Percentiles rank a stretch among this genome's conserved stretches.
phyloP scores from a whole-genome alignment of 2,329 filamentous ascomycete species.

The Xylaria sp. region DNA sequence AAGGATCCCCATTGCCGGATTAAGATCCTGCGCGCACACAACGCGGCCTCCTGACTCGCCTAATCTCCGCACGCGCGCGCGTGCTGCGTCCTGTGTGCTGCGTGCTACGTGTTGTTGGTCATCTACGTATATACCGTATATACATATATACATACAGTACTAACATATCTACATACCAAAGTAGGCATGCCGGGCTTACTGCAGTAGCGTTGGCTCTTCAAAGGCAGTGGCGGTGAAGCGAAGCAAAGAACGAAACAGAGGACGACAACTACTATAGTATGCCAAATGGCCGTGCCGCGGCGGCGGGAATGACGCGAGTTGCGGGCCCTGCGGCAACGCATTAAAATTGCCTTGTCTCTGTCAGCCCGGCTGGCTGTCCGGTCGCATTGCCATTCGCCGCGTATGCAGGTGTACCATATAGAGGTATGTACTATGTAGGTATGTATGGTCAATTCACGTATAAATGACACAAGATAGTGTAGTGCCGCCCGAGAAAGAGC shows the following conservation, averaged over 20 bases:
- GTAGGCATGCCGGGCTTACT: background rate
- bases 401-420: background rate
- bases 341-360: conserved; percentile 17
- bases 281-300: conserved; percentile 14
- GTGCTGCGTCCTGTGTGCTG: background rate
- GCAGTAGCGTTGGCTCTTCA: conserved; percentile 17
- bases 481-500: conserved; percentile 1
- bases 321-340: conserved; percentile 20
- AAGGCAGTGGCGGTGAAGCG: conserved; percentile 24
- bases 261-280: no score
- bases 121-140: background rate
- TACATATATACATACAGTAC: no score
- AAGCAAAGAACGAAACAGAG: background rate
- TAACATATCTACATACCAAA: no score
- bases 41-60: conserved; percentile 29
- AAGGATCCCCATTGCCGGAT: conserved; percentile 20
- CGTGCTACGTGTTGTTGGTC: background rate
- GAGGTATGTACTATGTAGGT: background rate
- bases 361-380: background rate
- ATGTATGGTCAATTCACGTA: conserved; percentile 10
- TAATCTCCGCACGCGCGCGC: conserved; percentile 1
- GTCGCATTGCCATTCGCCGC: no score
- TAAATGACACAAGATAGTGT: conserved; percentile 34
- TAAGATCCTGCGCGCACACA: conserved; percentile 1
- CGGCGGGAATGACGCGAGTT: conserved; percentile 14